Percentiles rank a stretch among this genome's conserved stretches.
Conservation (phyloP, 1,139 yeast genomes). For the Kurtzmaniella natalensis region DNA sequence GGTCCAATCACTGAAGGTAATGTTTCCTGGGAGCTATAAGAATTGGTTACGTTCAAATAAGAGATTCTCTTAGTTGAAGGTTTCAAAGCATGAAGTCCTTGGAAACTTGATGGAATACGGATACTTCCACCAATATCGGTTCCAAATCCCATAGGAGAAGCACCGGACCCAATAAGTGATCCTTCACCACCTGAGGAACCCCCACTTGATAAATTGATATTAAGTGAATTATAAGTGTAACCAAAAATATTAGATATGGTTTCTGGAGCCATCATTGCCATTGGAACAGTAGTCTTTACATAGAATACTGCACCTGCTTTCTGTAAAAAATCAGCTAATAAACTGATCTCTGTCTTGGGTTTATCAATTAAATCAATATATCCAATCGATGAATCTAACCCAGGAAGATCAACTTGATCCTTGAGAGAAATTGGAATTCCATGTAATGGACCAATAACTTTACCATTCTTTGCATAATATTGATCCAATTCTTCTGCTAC, state of each 20-base stretch:
- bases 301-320: conserved; percentile 31
- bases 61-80: conserved; percentile 52
- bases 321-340: conserved; percentile 21
- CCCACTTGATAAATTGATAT: conserved; percentile 28
- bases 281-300: conserved; percentile 32
- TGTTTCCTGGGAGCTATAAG: conserved; percentile 50
- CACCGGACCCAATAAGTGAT: conserved; percentile 29
- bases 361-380: conserved; percentile 30
- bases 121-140: conserved; percentile 59
- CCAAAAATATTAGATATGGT: conserved; percentile 33
- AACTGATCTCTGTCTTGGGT: conserved; percentile 29
- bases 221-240: conserved; percentile 28
- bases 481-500: conserved; percentile 26
- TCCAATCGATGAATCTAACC: conserved; percentile 50
- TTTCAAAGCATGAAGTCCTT: conserved; percentile 43
- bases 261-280: conserved; percentile 38
- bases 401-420: conserved; percentile 44
- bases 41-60: conserved; percentile 45
- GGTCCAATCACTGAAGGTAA: conserved; percentile 36
- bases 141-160: conserved; percentile 51
- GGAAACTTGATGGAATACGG: conserved; percentile 41
- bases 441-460: conserved; percentile 29
- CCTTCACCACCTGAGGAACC: conserved; percentile 39
- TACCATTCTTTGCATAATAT: conserved; percentile 20
- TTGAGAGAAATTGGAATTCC: conserved; percentile 43